These are phyloP conservation scores for Coemansia interrupta DNA, from an alignment of 192 early-diverging fungal genomes.

Conservation along the genomic window DNA sequence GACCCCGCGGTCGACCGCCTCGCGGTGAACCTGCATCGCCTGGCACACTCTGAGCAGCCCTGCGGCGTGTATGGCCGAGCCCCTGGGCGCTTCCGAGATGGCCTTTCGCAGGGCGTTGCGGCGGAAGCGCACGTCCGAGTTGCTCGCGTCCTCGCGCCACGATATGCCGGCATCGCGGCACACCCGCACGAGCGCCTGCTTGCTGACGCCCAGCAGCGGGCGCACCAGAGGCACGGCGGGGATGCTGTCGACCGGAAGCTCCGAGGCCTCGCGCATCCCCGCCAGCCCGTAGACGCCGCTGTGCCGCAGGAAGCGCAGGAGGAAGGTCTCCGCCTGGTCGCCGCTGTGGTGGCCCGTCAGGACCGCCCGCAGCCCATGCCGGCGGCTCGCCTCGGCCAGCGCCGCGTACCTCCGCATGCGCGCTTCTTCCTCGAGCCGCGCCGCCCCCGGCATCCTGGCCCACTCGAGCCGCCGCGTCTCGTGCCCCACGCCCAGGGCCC, in stretches of 20 bases:
- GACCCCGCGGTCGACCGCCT: slow-evolving; percentile 18
- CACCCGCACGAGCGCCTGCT: slow-evolving; percentile 19
- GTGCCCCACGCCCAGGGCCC: slow-evolving; percentile 31
- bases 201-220: slow-evolving; percentile 36
- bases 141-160: slow-evolving; percentile 50
- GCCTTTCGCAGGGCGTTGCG: slow-evolving; percentile 38
- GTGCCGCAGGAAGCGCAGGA: slow-evolving; percentile 35
- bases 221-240: slow-evolving; percentile 18
- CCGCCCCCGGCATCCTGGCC: slow-evolving; percentile 12
- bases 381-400: slow-evolving; percentile 12
- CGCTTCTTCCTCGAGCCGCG: slow-evolving; percentile 40
- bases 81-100: slow-evolving; percentile 9
- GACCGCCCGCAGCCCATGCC: slow-evolving; percentile 14
- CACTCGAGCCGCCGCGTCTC: slow-evolving; percentile 23
- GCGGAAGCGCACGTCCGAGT: slow-evolving; percentile 27
- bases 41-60: slow-evolving; percentile 26
- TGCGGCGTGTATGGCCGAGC: slow-evolving; percentile 16
- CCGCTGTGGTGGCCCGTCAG: slow-evolving; percentile 49
- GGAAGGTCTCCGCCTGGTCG: slow-evolving; percentile 53
- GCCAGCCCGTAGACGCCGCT: slow-evolving; percentile 46
- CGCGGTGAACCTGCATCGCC: slow-evolving; percentile 40
- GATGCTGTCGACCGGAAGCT: slow-evolving; percentile 2
- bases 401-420: slow-evolving; percentile 33
- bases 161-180: slow-evolving; percentile 20
- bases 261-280: slow-evolving; percentile 25